A percentile compares a stretch with the other conserved stretches of the same genome.
Evolutionary conservation across 2,329 filamentous ascomycete species (phyloP).

Genomic region (Botrytis medusae): DNA sequence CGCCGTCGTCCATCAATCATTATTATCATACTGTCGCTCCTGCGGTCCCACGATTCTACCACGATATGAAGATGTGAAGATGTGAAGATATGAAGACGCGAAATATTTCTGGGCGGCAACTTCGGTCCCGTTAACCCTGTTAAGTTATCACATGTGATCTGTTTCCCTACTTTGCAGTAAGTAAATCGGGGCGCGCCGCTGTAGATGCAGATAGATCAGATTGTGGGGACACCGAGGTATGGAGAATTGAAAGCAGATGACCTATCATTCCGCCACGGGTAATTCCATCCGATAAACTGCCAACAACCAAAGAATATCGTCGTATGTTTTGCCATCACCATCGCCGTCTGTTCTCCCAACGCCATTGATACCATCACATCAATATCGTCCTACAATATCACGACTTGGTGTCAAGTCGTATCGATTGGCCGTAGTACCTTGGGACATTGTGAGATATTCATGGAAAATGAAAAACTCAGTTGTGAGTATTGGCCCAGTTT

Average conservation of each 20-base stretch:
- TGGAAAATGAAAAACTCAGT: conserved; percentile 6
- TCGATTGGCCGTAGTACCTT: neutral
- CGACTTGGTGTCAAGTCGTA: neutral
- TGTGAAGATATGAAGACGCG: neutral
- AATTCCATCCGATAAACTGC: neutral
- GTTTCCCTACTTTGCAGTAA: neutral
- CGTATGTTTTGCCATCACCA: neutral
- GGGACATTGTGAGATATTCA: neutral
- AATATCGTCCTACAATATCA: neutral
- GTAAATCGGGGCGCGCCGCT: neutral
- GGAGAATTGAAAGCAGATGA: neutral
- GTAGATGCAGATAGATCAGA: neutral
- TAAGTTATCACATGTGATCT: neutral
- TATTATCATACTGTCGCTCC: neutral
- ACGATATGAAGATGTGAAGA: neutral
- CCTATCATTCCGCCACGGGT: neutral
- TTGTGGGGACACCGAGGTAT: neutral
- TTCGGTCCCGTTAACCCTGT: neutral
- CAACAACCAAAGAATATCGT: neutral
- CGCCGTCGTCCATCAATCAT: conserved; percentile 6
- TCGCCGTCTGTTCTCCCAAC: neutral
- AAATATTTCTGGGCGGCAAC: neutral
- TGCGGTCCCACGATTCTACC: neutral
- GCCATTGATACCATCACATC: neutral
- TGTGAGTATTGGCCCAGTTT: neutral